Evolutionary conservation across 2,329 filamentous ascomycete genomes (phyloP).

Genomic region (Cercospora sp.): DNA sequence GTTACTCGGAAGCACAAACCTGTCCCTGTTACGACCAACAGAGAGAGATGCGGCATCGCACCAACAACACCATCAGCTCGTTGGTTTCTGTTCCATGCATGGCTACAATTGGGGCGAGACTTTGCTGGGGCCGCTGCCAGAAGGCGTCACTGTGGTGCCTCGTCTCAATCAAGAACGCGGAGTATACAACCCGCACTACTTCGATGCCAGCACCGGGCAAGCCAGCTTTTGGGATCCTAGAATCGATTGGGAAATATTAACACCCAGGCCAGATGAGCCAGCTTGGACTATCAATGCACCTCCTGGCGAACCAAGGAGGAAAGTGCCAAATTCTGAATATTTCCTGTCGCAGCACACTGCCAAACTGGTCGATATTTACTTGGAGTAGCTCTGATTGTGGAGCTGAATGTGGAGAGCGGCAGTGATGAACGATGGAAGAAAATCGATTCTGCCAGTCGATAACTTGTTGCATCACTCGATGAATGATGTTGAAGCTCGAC

Average conservation of each 20-base stretch:
- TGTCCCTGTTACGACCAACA: background rate
- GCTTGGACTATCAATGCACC: constrained; percentile 13
- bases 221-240: constrained; percentile 17
- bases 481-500: background rate
- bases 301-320: constrained; percentile 7
- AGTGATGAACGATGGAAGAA: too few species aligned
- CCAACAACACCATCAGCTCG: constrained; percentile 9
- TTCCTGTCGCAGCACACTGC: background rate
- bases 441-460: too few species aligned
- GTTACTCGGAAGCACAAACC: constrained; percentile 8
- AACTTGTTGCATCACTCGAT: background rate
- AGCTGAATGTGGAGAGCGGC: too few species aligned
- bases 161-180: background rate
- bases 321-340: constrained; percentile 11
- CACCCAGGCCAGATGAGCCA: background rate
- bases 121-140: constrained; percentile 16
- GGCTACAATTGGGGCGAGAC: constrained; percentile 18
- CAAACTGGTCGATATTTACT: constrained; percentile 7
- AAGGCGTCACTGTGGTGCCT: background rate
- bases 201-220: background rate
- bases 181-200: background rate
- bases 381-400: constrained; percentile 3
- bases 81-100: constrained; percentile 15
- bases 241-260: constrained; percentile 12
- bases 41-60: background rate